Base-by-base conservation (phyloP, 768 basidiomycete genomes). In the Astraeus odoratus region DNA sequence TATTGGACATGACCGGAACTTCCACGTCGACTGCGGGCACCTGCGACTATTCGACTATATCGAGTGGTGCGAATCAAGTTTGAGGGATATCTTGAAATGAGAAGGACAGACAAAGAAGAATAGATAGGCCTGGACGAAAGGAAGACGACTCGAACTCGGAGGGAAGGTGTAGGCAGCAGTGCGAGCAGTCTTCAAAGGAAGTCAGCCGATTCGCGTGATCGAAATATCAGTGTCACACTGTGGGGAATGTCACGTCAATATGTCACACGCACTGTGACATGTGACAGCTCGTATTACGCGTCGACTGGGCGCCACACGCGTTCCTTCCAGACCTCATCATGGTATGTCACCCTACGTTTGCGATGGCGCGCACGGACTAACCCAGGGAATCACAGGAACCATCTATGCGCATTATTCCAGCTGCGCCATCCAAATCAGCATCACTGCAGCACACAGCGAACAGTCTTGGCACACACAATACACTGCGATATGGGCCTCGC, bases 381-480 rank as follows among this genome's bases (percentile, higher is more conserved):
- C 51, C 8, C 23, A 19, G 3, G 10, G 13, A 22, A 8, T 15
- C 10, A 25, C 39, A 74, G 72, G 66, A 75, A 2, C 52, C 74
- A 12, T 79, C 85, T 26, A 65, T 80, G 46, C 77, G 79, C 53
- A 66, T 91, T 51, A 78, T 84, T 2, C 89, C 89, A 13, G 64
- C 72, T 5, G 54, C 59, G 43, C 58, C 65, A 33, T 57, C 73
- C 40, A 81, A 83, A 63, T 67, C 75, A 10, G 86, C 83, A 2
- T 79, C 86, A 4, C 58, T 86, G 37, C 65, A 75, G 48, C 74
- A 81, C 60, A 89, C 81, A 5, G 75, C 79, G 42, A 86, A 84
- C 64, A 74, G 74, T 51, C 68, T 89, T 43, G 94, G 93, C 31
- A 72, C 92, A 1, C 95, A 96, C 62, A 92, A 97, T 63, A 80